These are phyloP conservation scores for Leonotis leonurus DNA, from an alignment of 257 asterid species.

Conservation along the genomic window DNA sequence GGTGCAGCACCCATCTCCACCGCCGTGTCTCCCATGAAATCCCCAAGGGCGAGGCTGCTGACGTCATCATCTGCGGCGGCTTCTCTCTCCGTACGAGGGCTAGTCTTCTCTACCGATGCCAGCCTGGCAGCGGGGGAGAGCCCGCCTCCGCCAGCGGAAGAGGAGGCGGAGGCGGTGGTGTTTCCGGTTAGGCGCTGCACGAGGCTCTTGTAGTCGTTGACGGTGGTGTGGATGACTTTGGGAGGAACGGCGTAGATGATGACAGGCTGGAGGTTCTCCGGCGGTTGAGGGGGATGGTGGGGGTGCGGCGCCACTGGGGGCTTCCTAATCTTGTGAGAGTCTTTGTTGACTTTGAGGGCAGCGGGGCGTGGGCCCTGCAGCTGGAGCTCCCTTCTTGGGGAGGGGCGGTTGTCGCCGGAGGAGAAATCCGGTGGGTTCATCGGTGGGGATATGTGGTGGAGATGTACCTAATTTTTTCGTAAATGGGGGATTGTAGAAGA, in stretches of 20 bases:
- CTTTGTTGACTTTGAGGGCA: conserved; percentile 79
- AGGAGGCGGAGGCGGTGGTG: conserved; percentile 27
- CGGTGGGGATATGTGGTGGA: conserved; percentile 19
- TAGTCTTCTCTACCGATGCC: conserved; percentile 62
- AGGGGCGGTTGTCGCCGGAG: conserved; percentile 36
- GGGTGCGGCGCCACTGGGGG: conserved; percentile 69
- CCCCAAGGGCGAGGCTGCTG: conserved; percentile 19
- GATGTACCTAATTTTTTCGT: not conserved
- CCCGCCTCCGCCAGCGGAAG: conserved; percentile 6
- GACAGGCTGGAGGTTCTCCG: conserved; percentile 60
- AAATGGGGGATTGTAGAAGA: not conserved
- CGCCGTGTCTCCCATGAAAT: conserved; percentile 35
- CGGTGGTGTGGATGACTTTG: conserved; percentile 77
- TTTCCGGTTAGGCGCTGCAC: conserved; percentile 91
- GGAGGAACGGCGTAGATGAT: conserved; percentile 90
- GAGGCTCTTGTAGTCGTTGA: conserved; percentile 66
- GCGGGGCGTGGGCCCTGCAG: conserved; percentile 95
- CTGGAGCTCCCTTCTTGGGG: conserved; percentile 61
- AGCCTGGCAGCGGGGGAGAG: conserved; percentile 86
- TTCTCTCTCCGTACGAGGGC: conserved; percentile 41
- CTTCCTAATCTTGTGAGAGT: conserved; percentile 76
- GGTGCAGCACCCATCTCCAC: conserved; percentile 44
- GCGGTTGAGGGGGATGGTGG: conserved; percentile 18
- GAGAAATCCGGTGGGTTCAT: conserved; percentile 52
- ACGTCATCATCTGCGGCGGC: not conserved